A percentile compares a stretch with the other conserved stretches of the same genome.
Evolutionary conservation across 192 early-diverging fungal species (phyloP).

Genomic region (Backusella westeae): DNA sequence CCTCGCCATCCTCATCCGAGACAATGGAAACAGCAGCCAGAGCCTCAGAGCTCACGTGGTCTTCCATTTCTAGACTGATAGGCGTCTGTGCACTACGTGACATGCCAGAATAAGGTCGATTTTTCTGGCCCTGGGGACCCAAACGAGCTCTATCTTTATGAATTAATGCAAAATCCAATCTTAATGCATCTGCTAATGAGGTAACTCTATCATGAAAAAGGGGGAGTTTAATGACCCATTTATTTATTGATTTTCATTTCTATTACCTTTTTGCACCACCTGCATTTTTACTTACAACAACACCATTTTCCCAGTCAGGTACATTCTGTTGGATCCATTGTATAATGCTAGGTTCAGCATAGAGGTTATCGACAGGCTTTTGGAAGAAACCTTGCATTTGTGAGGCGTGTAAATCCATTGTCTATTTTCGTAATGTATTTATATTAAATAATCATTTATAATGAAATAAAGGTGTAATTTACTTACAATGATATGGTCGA

Average conservation of each 20-base stretch:
- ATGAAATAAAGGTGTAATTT: neutral
- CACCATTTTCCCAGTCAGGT: constrained; percentile 80
- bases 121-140: constrained; percentile 25
- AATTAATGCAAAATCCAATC: constrained; percentile 92
- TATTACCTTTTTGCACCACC: constrained; percentile 91
- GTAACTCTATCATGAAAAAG: constrained; percentile 51
- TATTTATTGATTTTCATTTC: constrained; percentile 29
- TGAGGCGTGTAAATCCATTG: constrained; percentile 95
- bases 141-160: constrained; percentile 74
- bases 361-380: constrained; percentile 92
- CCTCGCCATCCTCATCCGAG: constrained; percentile 22
- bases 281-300: constrained; percentile 98
- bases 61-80: neutral
- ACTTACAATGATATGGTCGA: constrained; percentile 65
- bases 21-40: constrained; percentile 31
- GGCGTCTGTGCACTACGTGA: neutral
- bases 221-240: too few species aligned
- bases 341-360: constrained; percentile 85
- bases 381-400: constrained; percentile 88
- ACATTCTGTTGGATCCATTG: constrained; percentile 91
- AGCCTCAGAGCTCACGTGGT: neutral
- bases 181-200: constrained; percentile 84
- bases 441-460: neutral
- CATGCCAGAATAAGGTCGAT: constrained; percentile 23
- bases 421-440: constrained; percentile 30